phyloP scores from a whole-genome alignment of 768 basidiomycete genomes.

The Lactifluus subvellereus region DNA sequence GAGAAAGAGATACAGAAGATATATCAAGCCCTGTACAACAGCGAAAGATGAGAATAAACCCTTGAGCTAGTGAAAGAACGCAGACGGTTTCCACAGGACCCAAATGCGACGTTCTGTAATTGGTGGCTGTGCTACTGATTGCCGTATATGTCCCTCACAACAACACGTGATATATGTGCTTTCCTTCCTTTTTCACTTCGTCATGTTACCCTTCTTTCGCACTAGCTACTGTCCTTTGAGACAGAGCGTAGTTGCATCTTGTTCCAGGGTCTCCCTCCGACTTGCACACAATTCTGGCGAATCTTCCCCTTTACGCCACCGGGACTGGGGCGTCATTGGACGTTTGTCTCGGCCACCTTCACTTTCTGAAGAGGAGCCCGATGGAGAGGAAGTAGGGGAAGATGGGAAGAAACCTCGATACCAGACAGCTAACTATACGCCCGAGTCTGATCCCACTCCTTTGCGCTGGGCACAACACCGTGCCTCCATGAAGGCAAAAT shows the following conservation, averaged over 20 bases:
- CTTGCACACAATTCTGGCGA: not conserved
- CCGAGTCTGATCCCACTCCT: constrained; percentile 26
- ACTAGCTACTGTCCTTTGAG: not conserved
- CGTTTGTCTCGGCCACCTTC: constrained; percentile 12
- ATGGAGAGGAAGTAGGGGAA: constrained; percentile 1
- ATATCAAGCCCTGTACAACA: constrained; percentile 3
- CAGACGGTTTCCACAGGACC: not conserved
- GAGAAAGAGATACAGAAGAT: constrained; percentile 1
- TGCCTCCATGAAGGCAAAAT: constrained; percentile 31
- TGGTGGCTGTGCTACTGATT: constrained; percentile 19
- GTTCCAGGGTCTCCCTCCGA: not conserved
- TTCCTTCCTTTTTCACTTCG: not conserved
- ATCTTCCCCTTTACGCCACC: not conserved
- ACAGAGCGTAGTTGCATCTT: not conserved
- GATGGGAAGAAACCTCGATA: constrained; percentile 14
- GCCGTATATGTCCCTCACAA: not conserved
- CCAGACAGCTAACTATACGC: constrained; percentile 19
- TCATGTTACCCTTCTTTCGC: constrained; percentile 9
- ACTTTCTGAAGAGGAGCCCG: not conserved
- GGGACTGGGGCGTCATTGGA: constrained; percentile 22
- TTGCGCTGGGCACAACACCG: constrained; percentile 29
- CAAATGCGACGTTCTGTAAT: not conserved
- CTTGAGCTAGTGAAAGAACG: not conserved
- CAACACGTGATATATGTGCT: not conserved
- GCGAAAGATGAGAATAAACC: constrained; percentile 5